Conservation (phyloP, 2,329 filamentous ascomycete genomes). For the Zopfia rhizophila region DNA sequence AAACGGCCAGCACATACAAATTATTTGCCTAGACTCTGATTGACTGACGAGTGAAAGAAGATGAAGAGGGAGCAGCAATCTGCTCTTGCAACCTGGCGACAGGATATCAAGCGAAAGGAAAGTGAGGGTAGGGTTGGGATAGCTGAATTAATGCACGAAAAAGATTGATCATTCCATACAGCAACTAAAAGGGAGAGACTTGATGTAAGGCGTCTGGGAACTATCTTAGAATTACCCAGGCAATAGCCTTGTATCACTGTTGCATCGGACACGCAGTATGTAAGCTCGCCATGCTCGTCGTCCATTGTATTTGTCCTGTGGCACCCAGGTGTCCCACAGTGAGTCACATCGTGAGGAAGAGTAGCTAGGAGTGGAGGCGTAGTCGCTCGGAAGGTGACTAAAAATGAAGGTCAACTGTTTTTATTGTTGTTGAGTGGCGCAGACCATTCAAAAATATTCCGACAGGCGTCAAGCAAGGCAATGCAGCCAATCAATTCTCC, state of each 20-base stretch:
- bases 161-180: too few species aligned
- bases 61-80: too few species aligned
- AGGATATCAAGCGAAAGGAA: too few species aligned
- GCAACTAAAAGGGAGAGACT: slow-evolving; percentile 13
- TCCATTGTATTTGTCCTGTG: slow-evolving; percentile 7
- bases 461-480: neutral
- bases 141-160: too few species aligned
- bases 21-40: too few species aligned
- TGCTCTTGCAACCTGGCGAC: too few species aligned
- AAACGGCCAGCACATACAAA: too few species aligned
- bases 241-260: slow-evolving; percentile 29
- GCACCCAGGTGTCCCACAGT: slow-evolving; percentile 9
- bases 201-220: slow-evolving; percentile 1
- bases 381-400: neutral
- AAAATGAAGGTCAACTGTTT: neutral
- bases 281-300: neutral
- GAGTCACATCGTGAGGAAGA: neutral
- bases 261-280: slow-evolving; percentile 26
- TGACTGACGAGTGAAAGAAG: too few species aligned
- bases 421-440: slow-evolving; percentile 2
- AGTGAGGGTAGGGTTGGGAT: too few species aligned
- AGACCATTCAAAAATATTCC: neutral
- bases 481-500: slow-evolving; percentile 6
- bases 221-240: slow-evolving; percentile 13
- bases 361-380: slow-evolving; percentile 1